Evolutionary conservation across 169 alveolate species (phyloP).

Genomic region (Miamiensis avidus): DNA sequence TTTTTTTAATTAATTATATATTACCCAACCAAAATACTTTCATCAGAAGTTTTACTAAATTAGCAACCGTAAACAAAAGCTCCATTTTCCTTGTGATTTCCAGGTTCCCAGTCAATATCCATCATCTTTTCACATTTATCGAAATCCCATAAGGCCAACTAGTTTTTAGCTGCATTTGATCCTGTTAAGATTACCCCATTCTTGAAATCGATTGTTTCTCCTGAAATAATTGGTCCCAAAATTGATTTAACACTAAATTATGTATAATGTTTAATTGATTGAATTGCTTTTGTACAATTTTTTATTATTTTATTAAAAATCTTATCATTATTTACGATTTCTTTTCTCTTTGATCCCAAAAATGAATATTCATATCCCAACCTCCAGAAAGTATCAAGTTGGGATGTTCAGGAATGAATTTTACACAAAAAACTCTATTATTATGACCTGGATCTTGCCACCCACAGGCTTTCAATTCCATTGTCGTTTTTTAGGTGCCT

Average conservation of each 20-base stretch:
- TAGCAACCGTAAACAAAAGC: constrained; percentile 25
- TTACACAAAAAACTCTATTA: constrained; percentile 78
- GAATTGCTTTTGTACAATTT: not conserved
- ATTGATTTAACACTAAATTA: constrained; percentile 49
- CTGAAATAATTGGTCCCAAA: constrained; percentile 86
- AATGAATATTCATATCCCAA: constrained; percentile 87
- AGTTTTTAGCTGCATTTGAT: constrained; percentile 79
- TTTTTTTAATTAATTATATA: too few species aligned
- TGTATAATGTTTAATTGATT: not conserved
- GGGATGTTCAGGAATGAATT: constrained; percentile 63
- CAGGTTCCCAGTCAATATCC: constrained; percentile 34
- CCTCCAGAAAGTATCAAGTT: constrained; percentile 83
- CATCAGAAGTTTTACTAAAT: constrained; percentile 3
- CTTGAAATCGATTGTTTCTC: constrained; percentile 84
- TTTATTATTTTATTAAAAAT: not conserved
- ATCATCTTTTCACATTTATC: constrained; percentile 16
- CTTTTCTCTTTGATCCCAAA: constrained; percentile 80
- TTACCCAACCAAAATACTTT: constrained; percentile 5
- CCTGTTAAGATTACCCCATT: constrained; percentile 82
- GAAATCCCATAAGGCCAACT: constrained; percentile 82
- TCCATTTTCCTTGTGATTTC: not conserved
- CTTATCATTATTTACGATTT: constrained; percentile 33
- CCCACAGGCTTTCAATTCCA: constrained; percentile 58
- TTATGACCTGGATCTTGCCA: constrained; percentile 74
- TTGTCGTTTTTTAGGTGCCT: constrained; percentile 56